Evolutionary conservation across 139 green algal species (phyloP), one percentile per base, ranked within the genome.

Genomic region (Chlorella sp.): DNA sequence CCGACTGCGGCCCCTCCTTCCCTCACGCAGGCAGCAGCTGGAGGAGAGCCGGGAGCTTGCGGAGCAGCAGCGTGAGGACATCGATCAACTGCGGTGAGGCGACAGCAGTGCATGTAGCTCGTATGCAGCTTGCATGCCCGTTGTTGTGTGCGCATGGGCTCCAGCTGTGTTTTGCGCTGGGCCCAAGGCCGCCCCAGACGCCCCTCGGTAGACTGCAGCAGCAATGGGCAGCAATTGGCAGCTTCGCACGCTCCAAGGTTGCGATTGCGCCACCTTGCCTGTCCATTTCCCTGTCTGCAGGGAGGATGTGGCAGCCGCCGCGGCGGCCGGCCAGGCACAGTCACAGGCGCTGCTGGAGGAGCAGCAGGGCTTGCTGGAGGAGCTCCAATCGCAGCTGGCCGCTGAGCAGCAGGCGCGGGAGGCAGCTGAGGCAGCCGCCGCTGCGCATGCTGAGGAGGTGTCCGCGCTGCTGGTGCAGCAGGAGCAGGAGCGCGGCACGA

Each of bases 21-120:
- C 34, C 9, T 73, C 19, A 4, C 7, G 34, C 67, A 73, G 67
- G 14, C n/a, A 38, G 22, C n/a, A 73, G 36, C 67, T 73, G 67
- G 67, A 73, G 67, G n/a, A 46, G 67, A 44, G 67, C 67, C 67
- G 67, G n/a, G 44, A 62, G 44, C 73, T 80, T 46, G 73, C 73
- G 17, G 75, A 77, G 72, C 72, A 46, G 48, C 48, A 81, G 74
- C 46, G 46, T 0, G 43, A 78, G 72, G 72, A 78, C 30, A 54
- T 78, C 13, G 43, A 32, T 4, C 72, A 78, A 44, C 72, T 78
- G 1, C 28, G 51, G 51, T 60, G 51, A 60, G 51, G 46, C 46
- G 11, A 26, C 24, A 16, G 51, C 51, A 60, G 46, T n/a, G n/a
- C n/a, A n/a, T n/a, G n/a, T n/a, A n/a, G n/a, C n/a, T 60, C 51